These are phyloP conservation scores for Aspergillus melleus DNA, from an alignment of 2,329 filamentous ascomycete genomes.

Conservation along the genomic window DNA sequence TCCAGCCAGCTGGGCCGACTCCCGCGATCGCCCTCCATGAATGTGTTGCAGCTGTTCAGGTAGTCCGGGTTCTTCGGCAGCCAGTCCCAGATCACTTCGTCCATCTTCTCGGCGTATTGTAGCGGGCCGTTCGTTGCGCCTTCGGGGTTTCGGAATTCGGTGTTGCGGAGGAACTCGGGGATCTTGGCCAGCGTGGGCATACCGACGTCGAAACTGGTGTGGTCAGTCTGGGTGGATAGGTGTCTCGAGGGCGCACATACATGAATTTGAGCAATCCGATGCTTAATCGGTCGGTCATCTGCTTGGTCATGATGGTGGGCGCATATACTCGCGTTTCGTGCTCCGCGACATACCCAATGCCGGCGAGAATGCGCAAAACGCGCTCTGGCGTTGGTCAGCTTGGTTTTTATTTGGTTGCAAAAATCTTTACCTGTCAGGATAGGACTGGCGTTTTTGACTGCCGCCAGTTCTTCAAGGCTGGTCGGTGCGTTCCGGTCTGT, in stretches of 20 bases:
- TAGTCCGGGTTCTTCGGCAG: slow-evolving; percentile 29
- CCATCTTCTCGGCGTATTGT: slow-evolving; percentile 23
- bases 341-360: slow-evolving; percentile 18
- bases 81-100: slow-evolving; percentile 29
- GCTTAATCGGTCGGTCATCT: slow-evolving; percentile 11
- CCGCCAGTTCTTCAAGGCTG: slow-evolving; percentile 13
- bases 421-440: slow-evolving; percentile 14
- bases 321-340: slow-evolving; percentile 12
- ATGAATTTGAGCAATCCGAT: slow-evolving; percentile 15
- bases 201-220: slow-evolving; percentile 13
- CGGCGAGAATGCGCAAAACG: slow-evolving; percentile 15
- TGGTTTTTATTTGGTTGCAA: too few relatives aligned
- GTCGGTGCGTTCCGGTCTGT: slow-evolving; percentile 2
- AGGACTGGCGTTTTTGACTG: slow-evolving; percentile 10
- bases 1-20: slow-evolving; percentile 28
- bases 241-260: not conserved
- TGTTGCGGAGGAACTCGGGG: slow-evolving; percentile 14
- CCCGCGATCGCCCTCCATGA: slow-evolving; percentile 37
- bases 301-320: slow-evolving; percentile 13
- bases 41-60: slow-evolving; percentile 34
- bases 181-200: slow-evolving; percentile 9
- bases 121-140: slow-evolving; percentile 5
- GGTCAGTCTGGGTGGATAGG: not conserved
- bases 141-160: slow-evolving; percentile 9
- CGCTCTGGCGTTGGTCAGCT: slow-evolving; percentile 10